phyloP scores from a whole-genome alignment of 495 filamentous ascomycete species.

The Trichoderma orchidacearum region DNA sequence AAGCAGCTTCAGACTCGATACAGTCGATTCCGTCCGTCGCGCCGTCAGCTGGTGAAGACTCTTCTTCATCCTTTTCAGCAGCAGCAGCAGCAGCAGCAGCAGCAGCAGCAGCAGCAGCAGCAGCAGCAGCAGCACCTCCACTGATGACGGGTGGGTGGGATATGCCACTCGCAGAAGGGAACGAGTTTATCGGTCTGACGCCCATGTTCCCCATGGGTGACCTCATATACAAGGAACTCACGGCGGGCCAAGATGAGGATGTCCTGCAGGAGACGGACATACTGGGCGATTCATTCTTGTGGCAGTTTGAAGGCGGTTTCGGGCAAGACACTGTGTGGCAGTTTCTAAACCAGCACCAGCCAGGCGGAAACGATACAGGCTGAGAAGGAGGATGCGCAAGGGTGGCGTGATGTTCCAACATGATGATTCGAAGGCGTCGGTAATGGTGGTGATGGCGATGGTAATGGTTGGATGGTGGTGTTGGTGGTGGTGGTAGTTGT shows the following conservation, averaged over 20 bases:
- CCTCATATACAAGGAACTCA: constrained; percentile 36
- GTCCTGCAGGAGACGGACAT: not conserved
- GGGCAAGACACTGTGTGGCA: constrained; percentile 39
- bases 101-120: too few relatives aligned
- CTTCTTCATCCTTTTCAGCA: not conserved
- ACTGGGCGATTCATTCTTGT: constrained; percentile 8
- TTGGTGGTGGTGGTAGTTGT: too few relatives aligned
- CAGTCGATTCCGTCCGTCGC: not conserved
- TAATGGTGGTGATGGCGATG: not conserved
- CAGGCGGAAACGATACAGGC: not conserved
- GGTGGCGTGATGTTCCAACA: not conserved
- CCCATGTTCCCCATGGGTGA: constrained; percentile 42
- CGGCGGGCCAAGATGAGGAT: constrained; percentile 11
- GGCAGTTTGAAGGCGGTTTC: constrained; percentile 35
- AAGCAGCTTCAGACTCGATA: not conserved
- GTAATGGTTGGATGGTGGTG: too few relatives aligned
- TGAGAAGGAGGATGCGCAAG: not conserved
- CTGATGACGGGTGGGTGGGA: constrained; percentile 13
- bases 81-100: too few relatives aligned
- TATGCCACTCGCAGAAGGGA: constrained; percentile 18
- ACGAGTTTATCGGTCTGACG: constrained; percentile 32
- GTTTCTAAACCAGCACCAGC: constrained; percentile 33
- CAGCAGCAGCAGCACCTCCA: not conserved
- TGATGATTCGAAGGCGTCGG: not conserved
- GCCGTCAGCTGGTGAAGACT: not conserved